phyloP scores from a whole-genome alignment of 2,329 filamentous ascomycete genomes.

The Sclerotinia glacialis region DNA sequence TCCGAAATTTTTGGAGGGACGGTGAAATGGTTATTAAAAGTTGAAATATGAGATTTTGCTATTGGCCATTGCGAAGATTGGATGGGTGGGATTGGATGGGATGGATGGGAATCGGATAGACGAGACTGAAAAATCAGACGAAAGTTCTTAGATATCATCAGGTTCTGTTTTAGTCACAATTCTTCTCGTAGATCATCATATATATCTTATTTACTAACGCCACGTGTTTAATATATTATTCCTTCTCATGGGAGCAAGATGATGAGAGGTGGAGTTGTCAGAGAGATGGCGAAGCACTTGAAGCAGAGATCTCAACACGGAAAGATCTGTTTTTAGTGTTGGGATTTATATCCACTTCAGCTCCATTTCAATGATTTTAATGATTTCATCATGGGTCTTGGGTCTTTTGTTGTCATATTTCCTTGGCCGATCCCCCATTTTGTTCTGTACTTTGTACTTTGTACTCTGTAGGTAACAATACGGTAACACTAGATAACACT shows the following conservation, averaged over 20 bases:
- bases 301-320: neutral
- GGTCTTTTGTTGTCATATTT: neutral
- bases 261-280: conserved; percentile 1
- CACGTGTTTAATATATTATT: conserved; percentile 1
- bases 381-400: conserved; percentile 7
- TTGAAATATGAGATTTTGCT: neutral
- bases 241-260: neutral
- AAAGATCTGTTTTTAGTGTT: conserved; percentile 2
- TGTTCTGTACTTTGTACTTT: neutral
- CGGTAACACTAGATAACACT: too few species aligned
- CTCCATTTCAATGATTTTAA: neutral
- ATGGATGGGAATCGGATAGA: neutral
- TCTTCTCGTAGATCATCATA: neutral
- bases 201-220: neutral
- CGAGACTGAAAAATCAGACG: neutral
- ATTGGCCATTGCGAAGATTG: neutral
- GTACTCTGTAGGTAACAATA: too few species aligned
- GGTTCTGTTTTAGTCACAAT: too few species aligned
- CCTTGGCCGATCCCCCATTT: conserved; percentile 4
- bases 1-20: neutral
- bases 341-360: conserved; percentile 4
- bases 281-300: neutral
- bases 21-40: neutral
- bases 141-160: too few species aligned
- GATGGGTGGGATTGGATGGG: neutral